A percentile compares a stretch with the other conserved stretches of the same genome.
Evolutionary conservation across 2,329 filamentous ascomycete species (phyloP).

Genomic region (Hypoxylon sp.): DNA sequence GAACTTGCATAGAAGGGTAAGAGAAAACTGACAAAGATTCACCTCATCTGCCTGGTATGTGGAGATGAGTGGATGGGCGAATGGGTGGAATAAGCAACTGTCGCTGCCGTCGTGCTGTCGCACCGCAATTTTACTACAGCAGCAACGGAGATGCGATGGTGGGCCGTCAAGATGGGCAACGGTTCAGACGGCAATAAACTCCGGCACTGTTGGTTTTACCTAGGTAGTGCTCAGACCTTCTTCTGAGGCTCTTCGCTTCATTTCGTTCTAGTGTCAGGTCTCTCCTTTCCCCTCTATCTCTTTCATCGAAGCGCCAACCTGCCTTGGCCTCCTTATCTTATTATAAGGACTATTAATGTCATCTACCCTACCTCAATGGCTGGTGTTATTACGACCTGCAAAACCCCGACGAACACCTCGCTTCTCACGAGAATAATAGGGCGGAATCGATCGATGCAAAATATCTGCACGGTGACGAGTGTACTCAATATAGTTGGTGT

Average conservation of each 20-base stretch:
- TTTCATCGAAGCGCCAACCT: neutral
- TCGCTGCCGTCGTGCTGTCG: neutral
- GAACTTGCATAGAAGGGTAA: constrained; percentile 18
- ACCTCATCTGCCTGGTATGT: constrained; percentile 9
- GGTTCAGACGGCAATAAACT: constrained; percentile 39
- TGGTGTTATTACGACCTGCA: no score
- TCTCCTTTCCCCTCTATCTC: neutral
- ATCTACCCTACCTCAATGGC: no score
- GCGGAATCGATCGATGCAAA: constrained; percentile 18
- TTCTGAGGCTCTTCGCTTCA: constrained; percentile 9
- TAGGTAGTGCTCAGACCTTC: constrained; percentile 20
- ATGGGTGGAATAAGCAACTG: neutral
- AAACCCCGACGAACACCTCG: neutral
- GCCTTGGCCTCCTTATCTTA: no score
- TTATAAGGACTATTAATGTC: no score
- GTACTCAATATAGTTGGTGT: constrained; percentile 2
- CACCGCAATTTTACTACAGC: constrained; percentile 1
- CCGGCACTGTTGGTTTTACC: constrained; percentile 22
- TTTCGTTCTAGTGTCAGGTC: neutral
- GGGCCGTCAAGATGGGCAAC: constrained; percentile 16
- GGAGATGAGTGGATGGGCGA: constrained; percentile 2
- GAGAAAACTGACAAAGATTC: constrained; percentile 34
- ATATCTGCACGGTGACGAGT: constrained; percentile 34
- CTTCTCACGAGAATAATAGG: constrained; percentile 6
- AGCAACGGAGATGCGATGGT: constrained; percentile 24